Evolutionary conservation across 2,329 filamentous ascomycete species (phyloP).

Genomic region (Fusarium piperis): DNA sequence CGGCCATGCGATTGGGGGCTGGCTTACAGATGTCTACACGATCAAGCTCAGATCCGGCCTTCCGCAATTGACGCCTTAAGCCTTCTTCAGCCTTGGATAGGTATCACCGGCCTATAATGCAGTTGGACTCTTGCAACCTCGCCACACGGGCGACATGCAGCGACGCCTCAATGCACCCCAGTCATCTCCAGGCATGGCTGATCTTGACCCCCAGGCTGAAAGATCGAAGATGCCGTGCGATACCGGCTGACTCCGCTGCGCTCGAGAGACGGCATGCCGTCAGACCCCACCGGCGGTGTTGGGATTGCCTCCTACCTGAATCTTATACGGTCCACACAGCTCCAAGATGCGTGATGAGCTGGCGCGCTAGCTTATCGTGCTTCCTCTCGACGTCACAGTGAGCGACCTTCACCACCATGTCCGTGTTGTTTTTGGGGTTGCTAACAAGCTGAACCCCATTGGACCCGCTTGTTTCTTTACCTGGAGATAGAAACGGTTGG

Average conservation of each 20-base stretch:
- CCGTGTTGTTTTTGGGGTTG: slow-evolving; percentile 27
- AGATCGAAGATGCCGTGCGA: slow-evolving; percentile 11
- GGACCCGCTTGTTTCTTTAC: slow-evolving; percentile 25
- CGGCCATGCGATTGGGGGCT: neutral
- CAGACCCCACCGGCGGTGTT: neutral
- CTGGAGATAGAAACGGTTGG: slow-evolving; percentile 6
- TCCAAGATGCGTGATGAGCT: slow-evolving; percentile 23
- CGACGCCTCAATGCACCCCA: neutral
- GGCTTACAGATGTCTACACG: slow-evolving; percentile 4
- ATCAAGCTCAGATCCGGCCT: neutral
- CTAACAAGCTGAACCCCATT: slow-evolving; percentile 10
- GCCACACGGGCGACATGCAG: neutral
- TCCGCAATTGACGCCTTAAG: slow-evolving; percentile 11
- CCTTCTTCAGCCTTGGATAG: neutral
- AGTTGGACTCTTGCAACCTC: slow-evolving; percentile 15
- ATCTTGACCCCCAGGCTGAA: slow-evolving; percentile 7
- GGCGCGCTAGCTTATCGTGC: slow-evolving; percentile 27
- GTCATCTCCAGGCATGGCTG: neutral
- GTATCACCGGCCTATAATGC: slow-evolving; percentile 11
- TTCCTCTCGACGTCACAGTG: slow-evolving; percentile 6
- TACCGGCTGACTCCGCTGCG: slow-evolving; percentile 3
- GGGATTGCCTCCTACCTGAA: slow-evolving; percentile 14
- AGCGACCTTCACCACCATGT: slow-evolving; percentile 13
- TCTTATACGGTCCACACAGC: slow-evolving; percentile 14
- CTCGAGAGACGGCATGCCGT: slow-evolving; percentile 2